Conservation (phyloP, 495 filamentous ascomycete genomes). For the Trichoderma orchidacearum region DNA sequence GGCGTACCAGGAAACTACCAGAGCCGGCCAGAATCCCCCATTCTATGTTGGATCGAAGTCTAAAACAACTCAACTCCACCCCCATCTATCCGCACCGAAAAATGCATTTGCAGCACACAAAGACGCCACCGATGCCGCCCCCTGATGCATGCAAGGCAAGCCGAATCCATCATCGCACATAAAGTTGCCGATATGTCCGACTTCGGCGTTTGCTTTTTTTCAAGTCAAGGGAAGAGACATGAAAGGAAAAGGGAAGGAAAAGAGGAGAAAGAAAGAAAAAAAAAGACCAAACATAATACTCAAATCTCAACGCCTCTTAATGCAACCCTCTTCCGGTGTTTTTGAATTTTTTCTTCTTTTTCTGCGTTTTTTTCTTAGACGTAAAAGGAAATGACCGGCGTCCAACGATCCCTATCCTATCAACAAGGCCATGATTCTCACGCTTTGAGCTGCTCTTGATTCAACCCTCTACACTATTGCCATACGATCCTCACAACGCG, state of each 20-base stretch:
- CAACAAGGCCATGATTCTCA: no score
- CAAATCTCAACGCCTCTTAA: constrained; percentile 9
- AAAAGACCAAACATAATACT: neutral
- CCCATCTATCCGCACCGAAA: neutral
- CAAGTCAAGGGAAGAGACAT: constrained; percentile 5
- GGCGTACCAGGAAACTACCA: neutral
- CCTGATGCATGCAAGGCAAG: neutral
- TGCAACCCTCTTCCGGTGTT: neutral
- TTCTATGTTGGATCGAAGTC: neutral
- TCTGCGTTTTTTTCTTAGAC: constrained; percentile 9
- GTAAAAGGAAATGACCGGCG: neutral
- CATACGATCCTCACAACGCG: no score
- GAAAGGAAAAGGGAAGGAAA: constrained; percentile 11
- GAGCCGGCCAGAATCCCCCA: neutral
- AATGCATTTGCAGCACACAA: neutral
- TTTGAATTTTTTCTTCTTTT: constrained; percentile 4
- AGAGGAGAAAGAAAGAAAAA: constrained; percentile 9
- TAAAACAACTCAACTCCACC: neutral
- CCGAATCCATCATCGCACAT: neutral
- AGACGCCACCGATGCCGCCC: neutral
- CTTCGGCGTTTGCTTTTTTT: neutral
- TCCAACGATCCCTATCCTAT: no score
- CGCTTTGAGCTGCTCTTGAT: no score
- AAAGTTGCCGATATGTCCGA: neutral
- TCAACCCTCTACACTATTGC: no score